These are phyloP conservation scores for Dendrobium huoshanense DNA, from an alignment of 106 monocot genomes.

Conservation along the genomic window DNA sequence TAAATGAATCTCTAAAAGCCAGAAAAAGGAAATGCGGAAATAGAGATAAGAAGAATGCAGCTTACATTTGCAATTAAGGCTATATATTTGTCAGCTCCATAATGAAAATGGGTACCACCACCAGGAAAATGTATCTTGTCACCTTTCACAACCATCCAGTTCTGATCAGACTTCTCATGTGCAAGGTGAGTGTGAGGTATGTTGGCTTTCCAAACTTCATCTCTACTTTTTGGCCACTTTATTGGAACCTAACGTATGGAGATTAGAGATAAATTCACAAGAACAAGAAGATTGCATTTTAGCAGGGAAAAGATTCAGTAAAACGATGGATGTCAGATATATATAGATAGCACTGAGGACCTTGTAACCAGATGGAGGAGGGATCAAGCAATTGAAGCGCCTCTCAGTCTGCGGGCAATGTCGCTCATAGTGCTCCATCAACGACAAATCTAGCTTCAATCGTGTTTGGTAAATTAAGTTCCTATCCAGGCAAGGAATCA, in stretches of 20 bases:
- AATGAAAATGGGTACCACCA: slow-evolving; percentile 70
- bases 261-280: neutral
- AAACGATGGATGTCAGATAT: neutral
- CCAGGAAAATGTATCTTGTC: slow-evolving; percentile 71
- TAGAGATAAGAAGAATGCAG: neutral
- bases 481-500: slow-evolving; percentile 74
- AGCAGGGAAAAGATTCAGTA: neutral
- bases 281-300: neutral
- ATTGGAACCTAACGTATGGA: slow-evolving; percentile 47
- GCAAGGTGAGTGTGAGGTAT: slow-evolving; percentile 70
- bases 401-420: slow-evolving; percentile 65
- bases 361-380: slow-evolving; percentile 57
- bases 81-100: slow-evolving; percentile 70
- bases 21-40: neutral
- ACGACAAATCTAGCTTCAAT: slow-evolving; percentile 52
- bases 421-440: slow-evolving; percentile 79
- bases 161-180: slow-evolving; percentile 69
- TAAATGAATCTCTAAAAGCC: neutral
- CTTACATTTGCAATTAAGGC: slow-evolving; percentile 47
- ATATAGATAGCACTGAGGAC: slow-evolving; percentile 11
- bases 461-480: slow-evolving; percentile 57
- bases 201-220: slow-evolving; percentile 72
- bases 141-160: slow-evolving; percentile 74
- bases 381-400: slow-evolving; percentile 67
- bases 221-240: slow-evolving; percentile 62